Percentiles rank a stretch among this genome's conserved stretches.
Evolutionary conservation across 805 yeast species (phyloP).

Genomic region (Metschnikowia kofuensis): DNA sequence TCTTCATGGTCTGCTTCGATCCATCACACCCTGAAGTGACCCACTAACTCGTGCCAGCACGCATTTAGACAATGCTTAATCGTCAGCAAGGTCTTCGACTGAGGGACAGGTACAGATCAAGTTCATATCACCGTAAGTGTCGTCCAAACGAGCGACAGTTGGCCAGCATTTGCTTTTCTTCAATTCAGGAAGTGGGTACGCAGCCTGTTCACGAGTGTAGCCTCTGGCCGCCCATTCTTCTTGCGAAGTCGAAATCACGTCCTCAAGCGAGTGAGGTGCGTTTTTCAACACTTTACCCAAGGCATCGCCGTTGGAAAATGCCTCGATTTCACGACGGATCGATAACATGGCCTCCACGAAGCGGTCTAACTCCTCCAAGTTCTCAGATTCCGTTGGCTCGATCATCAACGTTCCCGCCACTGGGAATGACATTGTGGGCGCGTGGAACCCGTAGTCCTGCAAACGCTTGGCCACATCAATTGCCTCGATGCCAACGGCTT

Average conservation of each 20-base stretch:
- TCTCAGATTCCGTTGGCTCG: slow-evolving; percentile 97
- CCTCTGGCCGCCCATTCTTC: slow-evolving; percentile 82
- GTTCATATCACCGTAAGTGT: slow-evolving; percentile 90
- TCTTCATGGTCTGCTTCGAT: neutral
- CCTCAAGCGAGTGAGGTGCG: slow-evolving; percentile 89
- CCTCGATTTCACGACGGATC: slow-evolving; percentile 78
- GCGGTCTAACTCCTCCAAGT: slow-evolving; percentile 82
- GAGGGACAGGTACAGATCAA: slow-evolving; percentile 91
- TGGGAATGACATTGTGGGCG: slow-evolving; percentile 98
- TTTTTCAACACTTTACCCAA: slow-evolving; percentile 74
- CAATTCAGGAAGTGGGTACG: slow-evolving; percentile 80
- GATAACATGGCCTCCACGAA: slow-evolving; percentile 84
- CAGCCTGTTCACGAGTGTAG: slow-evolving; percentile 90
- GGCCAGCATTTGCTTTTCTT: slow-evolving; percentile 90
- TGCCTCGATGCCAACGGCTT: slow-evolving; percentile 80
- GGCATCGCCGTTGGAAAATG: slow-evolving; percentile 61
- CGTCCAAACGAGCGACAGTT: slow-evolving; percentile 87
- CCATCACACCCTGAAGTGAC: neutral
- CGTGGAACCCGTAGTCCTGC: slow-evolving; percentile 98
- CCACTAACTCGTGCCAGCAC: neutral
- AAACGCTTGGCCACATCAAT: slow-evolving; percentile 95
- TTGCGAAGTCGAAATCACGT: slow-evolving; percentile 57
- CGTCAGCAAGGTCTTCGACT: slow-evolving; percentile 65
- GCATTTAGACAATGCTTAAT: neutral
- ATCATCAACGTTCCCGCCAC: slow-evolving; percentile 97